These are phyloP conservation scores for Candida methanosorbosa DNA, from an alignment of 805 yeast genomes.

Conservation along the genomic window DNA sequence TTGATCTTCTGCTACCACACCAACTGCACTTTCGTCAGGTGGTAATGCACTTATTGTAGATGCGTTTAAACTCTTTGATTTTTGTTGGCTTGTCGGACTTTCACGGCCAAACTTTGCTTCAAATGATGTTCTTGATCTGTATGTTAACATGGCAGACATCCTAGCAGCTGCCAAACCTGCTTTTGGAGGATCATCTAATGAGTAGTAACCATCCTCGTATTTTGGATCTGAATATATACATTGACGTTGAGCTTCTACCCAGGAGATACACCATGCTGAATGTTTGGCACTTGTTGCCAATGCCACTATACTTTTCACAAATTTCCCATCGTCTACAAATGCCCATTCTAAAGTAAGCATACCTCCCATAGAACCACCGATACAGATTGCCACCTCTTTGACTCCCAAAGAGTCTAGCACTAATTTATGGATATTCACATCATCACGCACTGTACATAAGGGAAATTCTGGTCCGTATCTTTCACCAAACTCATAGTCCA, in stretches of 20 bases:
- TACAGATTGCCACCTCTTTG: slow-evolving; percentile 68
- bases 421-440: slow-evolving; percentile 67
- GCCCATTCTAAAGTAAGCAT: slow-evolving; percentile 91
- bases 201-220: slow-evolving; percentile 83
- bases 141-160: slow-evolving; percentile 92
- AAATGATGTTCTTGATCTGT: slow-evolving; percentile 86
- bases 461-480: slow-evolving; percentile 95
- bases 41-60: slow-evolving; percentile 1
- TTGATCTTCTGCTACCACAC: background rate
- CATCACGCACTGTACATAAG: slow-evolving; percentile 87
- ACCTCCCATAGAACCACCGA: slow-evolving; percentile 99
- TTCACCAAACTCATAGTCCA: slow-evolving; percentile 66
- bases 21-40: no score
- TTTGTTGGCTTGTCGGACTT: slow-evolving; percentile 33
- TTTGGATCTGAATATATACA: slow-evolving; percentile 93
- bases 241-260: slow-evolving; percentile 98
- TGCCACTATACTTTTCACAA: slow-evolving; percentile 67
- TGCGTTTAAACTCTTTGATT: slow-evolving; percentile 9
- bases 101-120: slow-evolving; percentile 89
- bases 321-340: slow-evolving; percentile 48
- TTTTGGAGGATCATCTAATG: slow-evolving; percentile 68
- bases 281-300: slow-evolving; percentile 92
- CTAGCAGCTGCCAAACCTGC: slow-evolving; percentile 93
- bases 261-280: slow-evolving; percentile 97
- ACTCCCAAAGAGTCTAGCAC: slow-evolving; percentile 78